Evolutionary conservation across 805 yeast genomes (phyloP), one percentile per base, ranked within the genome.

Genomic region (Wickerhamomyces strasburgensis): DNA sequence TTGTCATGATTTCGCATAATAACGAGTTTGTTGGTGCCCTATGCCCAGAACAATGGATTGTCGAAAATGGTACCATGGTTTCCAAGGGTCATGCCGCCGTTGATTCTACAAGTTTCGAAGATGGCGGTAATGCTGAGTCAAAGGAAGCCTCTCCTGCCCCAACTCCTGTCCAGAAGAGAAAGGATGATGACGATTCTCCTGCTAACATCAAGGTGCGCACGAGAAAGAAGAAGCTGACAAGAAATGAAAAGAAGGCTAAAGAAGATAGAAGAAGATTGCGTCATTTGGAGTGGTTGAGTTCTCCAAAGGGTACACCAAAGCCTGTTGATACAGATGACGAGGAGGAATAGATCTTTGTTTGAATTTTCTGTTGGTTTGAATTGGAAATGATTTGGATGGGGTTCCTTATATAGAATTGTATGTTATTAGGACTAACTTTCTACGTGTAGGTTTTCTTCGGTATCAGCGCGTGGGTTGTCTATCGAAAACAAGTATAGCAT

Each of bases 11-110:
- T 66, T 89, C 98, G 46, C 98, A 90, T 70, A 90, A 90, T 70
- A 82, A 81, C 56, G 98, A 90, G 65, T 90, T 90, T 51, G 96
- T 89, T 30, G 95, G 97, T 38, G 98, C 98, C 5, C 67, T 90
- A 54, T 89, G 98, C 63, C 98, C 98, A 27, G 98, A 90, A 68
- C 97, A 89, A 65, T 90, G 98, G 98, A 78, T 84, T 51, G 95
- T 90, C 39, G 95, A 87, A 61, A 84, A 89, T 56, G 98, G 98
- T 61, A 73, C 73, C 42, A 80, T 90, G 68, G 84, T 84, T 18
- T 87, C 82, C 52, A 84, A 80, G 68, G 95, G 95, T 46, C 75
- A 75, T 41, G 77, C 78, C 19, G 81, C 73, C 34, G 79, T 90
- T 40, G 94, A 88, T 56, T 68, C 72, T 43, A 71, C 78, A 32